Evolutionary conservation across 78 protist genomes (phyloP).

Genomic region (Anaeramoeba ignava): DNA sequence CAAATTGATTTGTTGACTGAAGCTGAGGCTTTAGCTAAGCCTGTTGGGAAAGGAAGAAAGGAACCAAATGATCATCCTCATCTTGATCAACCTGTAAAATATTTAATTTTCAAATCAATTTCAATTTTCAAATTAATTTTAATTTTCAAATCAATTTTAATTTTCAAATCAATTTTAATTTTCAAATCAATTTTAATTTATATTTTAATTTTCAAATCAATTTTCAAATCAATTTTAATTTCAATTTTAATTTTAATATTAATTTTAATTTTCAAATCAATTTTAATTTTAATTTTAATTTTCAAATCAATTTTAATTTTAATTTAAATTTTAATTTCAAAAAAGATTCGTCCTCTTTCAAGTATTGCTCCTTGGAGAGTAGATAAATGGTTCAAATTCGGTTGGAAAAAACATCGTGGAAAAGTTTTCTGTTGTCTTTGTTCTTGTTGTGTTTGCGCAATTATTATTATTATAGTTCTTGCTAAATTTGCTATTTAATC

Average conservation of each 20-base stretch:
- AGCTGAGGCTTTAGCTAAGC: constrained; percentile 14
- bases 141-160: too few species aligned
- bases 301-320: too few species aligned
- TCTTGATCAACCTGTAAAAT: constrained; percentile 11
- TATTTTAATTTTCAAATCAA: too few species aligned
- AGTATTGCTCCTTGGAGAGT: constrained; percentile 17
- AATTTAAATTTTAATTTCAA: too few species aligned
- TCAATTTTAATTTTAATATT: too few species aligned
- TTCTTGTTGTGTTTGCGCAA: not conserved
- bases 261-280: too few species aligned
- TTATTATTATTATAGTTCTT: constrained; percentile 1
- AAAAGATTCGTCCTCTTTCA: constrained; percentile 9
- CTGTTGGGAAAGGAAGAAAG: constrained; percentile 15
- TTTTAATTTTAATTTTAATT: too few species aligned
- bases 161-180: too few species aligned
- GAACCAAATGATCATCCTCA: constrained; percentile 21
- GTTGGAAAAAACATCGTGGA: not conserved
- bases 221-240: too few species aligned
- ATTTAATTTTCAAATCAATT: too few species aligned
- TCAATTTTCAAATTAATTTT: too few species aligned
- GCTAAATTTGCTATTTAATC: not conserved
- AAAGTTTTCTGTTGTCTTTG: not conserved
- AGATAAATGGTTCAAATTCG: not conserved
- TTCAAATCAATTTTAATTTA: too few species aligned
- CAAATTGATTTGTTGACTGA: constrained; percentile 11